Conservation (phyloP, 352 stramenopile genomes). For the Pythium oligandrum region DNA sequence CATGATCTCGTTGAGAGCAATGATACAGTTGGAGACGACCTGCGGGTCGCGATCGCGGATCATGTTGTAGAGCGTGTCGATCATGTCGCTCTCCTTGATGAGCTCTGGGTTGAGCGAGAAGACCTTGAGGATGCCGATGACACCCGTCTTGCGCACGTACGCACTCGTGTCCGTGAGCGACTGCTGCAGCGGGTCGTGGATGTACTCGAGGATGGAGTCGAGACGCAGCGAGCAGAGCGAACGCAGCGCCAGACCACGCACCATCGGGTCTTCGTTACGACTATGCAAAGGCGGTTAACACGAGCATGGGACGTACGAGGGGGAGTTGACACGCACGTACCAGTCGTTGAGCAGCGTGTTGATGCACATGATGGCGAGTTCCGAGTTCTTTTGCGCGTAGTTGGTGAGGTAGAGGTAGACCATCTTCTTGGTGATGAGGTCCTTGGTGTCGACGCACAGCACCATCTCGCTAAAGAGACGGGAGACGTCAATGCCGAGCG, state of each 20-base stretch:
- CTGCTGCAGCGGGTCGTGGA: slow-evolving; percentile 88
- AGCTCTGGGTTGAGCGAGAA: slow-evolving; percentile 89
- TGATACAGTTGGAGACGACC: slow-evolving; percentile 96
- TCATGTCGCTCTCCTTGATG: slow-evolving; percentile 92
- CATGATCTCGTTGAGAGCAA: slow-evolving; percentile 99
- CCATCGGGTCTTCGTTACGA: slow-evolving; percentile 98
- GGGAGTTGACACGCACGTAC: slow-evolving; percentile 22
- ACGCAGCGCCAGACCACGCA: slow-evolving; percentile 95
- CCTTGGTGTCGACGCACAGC: slow-evolving; percentile 94
- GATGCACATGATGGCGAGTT: slow-evolving; percentile 99
- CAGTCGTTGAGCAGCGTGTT: slow-evolving; percentile 99
- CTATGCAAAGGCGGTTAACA: slow-evolving; percentile 13
- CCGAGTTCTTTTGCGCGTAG: slow-evolving; percentile 97
- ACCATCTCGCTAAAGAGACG: slow-evolving; percentile 99
- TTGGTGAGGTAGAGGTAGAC: slow-evolving; percentile 99
- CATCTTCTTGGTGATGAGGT: slow-evolving; percentile 99
- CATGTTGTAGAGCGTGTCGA: slow-evolving; percentile 99
- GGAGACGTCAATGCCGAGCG: slow-evolving; percentile 98
- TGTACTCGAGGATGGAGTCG: slow-evolving; percentile 98
- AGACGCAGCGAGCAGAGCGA: slow-evolving; percentile 96
- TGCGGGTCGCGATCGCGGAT: slow-evolving; percentile 96
- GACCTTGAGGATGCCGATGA: slow-evolving; percentile 99
- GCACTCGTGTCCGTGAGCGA: slow-evolving; percentile 94
- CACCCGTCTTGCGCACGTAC: slow-evolving; percentile 98
- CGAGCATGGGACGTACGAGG: not conserved